Evolutionary conservation across 192 early-diverging fungal genomes (phyloP).

Genomic region (Linnemannia hyalina): DNA sequence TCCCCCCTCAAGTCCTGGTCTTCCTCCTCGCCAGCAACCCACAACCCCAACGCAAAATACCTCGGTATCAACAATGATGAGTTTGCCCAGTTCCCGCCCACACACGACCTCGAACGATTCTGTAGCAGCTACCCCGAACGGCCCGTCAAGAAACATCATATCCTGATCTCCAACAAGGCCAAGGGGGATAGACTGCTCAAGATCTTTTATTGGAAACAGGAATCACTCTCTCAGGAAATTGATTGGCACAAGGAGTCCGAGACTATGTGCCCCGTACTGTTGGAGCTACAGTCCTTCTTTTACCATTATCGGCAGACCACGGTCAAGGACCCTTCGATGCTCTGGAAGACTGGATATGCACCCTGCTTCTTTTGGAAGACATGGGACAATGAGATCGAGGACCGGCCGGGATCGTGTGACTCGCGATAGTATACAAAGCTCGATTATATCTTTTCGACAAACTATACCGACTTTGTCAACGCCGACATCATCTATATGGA

Average conservation of each 20-base stretch:
- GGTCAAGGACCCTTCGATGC: background rate
- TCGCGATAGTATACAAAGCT: background rate
- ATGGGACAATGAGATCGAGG: background rate
- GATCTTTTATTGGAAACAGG: slow-evolving; percentile 14
- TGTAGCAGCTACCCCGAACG: background rate
- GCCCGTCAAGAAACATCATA: background rate
- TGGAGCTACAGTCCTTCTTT: slow-evolving; percentile 9
- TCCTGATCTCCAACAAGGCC: background rate
- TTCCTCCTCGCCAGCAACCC: background rate
- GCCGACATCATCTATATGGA: slow-evolving; percentile 35
- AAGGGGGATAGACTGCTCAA: background rate
- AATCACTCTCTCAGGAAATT: background rate
- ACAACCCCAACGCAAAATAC: background rate
- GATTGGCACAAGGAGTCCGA: slow-evolving; percentile 6
- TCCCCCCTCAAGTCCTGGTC: background rate
- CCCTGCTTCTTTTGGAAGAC: slow-evolving; percentile 13
- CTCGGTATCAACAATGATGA: background rate
- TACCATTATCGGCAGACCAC: background rate
- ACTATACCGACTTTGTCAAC: slow-evolving; percentile 47
- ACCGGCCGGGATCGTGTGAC: background rate
- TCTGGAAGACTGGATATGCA: slow-evolving; percentile 9
- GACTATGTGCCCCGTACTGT: background rate
- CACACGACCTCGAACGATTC: background rate
- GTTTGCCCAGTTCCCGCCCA: background rate
- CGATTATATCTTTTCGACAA: slow-evolving; percentile 15